Evolutionary conservation across 805 yeast species (phyloP).

Genomic region (Lachancea kluyveri): DNA sequence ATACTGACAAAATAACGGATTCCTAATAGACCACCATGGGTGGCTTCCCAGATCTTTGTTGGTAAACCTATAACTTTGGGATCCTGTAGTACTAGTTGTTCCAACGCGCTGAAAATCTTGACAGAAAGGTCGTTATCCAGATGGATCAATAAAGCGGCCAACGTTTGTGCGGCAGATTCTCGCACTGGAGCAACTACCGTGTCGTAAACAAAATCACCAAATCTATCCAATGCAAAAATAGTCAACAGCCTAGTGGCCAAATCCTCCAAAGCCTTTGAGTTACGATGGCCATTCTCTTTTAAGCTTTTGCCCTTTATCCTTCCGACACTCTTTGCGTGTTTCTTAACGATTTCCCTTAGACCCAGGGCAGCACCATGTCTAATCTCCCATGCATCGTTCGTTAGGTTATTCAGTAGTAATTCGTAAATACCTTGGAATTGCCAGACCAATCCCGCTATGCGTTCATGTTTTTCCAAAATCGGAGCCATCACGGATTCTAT

Average conservation of each 20-base stretch:
- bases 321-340: conserved; percentile 84
- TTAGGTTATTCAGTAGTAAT: conserved; percentile 67
- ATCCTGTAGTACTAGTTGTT: conserved; percentile 64
- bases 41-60: conserved; percentile 83
- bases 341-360: conserved; percentile 63
- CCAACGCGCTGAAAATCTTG: conserved; percentile 58
- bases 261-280: conserved; percentile 74
- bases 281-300: conserved; percentile 59
- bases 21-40: conserved; percentile 97
- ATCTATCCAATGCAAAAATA: conserved; percentile 84
- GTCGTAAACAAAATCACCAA: conserved; percentile 95
- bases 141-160: conserved; percentile 84
- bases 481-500: conserved; percentile 75
- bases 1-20: conserved; percentile 87
- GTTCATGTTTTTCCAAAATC: conserved; percentile 61
- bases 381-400: conserved; percentile 85
- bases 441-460: conserved; percentile 77
- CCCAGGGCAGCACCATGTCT: conserved; percentile 97
- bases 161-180: conserved; percentile 91
- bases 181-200: conserved; percentile 98
- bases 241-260: conserved; percentile 79
- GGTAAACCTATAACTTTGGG: conserved; percentile 33
- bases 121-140: conserved; percentile 49
- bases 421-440: conserved; percentile 92
- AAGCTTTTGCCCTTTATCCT: conserved; percentile 58